Conservation (phyloP, 177 flowering plant species). For the Vitis hybrid region DNA sequence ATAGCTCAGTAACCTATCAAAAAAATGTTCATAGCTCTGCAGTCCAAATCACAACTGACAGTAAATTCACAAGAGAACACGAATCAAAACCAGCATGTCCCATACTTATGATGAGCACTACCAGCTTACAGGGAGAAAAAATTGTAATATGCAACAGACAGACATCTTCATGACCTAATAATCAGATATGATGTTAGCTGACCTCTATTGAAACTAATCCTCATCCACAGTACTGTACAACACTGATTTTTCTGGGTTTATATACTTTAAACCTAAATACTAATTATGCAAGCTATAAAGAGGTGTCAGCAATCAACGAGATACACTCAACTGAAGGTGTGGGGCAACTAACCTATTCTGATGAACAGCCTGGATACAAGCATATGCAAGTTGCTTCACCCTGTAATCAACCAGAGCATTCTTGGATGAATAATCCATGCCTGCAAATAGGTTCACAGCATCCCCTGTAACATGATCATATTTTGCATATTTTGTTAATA, state of each 20-base stretch:
- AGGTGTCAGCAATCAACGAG: not conserved
- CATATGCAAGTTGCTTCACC: slow-evolving; percentile 62
- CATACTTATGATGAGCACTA: no score
- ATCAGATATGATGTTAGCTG: not conserved
- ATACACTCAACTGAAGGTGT: slow-evolving; percentile 1
- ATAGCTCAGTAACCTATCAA: no score
- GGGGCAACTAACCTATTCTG: slow-evolving; percentile 63
- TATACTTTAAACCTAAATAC: not conserved
- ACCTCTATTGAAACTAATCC: not conserved
- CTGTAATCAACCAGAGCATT: slow-evolving; percentile 56
- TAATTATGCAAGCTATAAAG: not conserved
- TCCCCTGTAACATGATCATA: slow-evolving; percentile 50
- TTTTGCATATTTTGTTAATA: slow-evolving; percentile 11
- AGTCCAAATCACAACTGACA: no score
- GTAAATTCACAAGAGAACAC: no score
- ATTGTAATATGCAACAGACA: no score
- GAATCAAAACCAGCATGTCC: no score
- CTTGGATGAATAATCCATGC: slow-evolving; percentile 45
- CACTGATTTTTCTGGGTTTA: not conserved
- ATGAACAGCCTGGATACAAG: slow-evolving; percentile 75
- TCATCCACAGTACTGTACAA: not conserved
- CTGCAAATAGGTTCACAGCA: slow-evolving; percentile 57
- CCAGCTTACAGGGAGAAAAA: no score
- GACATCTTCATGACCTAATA: not conserved
- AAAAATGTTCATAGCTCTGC: no score